Evolutionary conservation across 306 rosid species (phyloP).

Genomic region (Glycine latifolia): DNA sequence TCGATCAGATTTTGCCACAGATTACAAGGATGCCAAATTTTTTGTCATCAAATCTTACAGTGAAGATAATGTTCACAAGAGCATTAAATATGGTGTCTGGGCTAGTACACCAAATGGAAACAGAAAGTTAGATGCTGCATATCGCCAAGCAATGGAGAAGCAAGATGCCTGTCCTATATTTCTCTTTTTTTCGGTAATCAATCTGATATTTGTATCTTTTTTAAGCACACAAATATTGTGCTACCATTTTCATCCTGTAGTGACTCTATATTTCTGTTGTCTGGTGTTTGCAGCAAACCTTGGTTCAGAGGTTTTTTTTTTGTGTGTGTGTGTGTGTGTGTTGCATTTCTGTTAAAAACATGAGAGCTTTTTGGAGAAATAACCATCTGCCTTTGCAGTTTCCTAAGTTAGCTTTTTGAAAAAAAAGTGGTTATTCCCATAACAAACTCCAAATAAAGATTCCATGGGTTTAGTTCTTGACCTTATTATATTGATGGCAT

Average conservation of each 20-base stretch:
- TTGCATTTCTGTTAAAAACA: not conserved
- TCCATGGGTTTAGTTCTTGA: constrained; percentile 11
- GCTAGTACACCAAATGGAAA: constrained; percentile 95
- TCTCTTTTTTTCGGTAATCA: constrained; percentile 77
- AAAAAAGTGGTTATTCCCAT: not conserved
- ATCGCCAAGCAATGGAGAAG: constrained; percentile 74
- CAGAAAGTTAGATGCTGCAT: constrained; percentile 84
- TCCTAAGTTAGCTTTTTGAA: not conserved
- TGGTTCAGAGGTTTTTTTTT: not conserved
- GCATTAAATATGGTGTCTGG: constrained; percentile 91
- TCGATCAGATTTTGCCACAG: constrained; percentile 68
- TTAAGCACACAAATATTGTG: constrained; percentile 4
- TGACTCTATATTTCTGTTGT: not conserved
- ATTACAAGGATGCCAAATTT: constrained; percentile 75
- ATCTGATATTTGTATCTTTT: constrained; percentile 36
- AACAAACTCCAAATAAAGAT: not conserved
- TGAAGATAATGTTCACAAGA: constrained; percentile 92
- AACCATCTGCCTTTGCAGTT: not conserved
- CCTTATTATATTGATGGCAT: constrained; percentile 37
- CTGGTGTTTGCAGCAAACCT: not conserved
- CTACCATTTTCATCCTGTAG: constrained; percentile 5
- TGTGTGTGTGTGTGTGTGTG: too few relatives aligned
- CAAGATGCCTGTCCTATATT: constrained; percentile 74
- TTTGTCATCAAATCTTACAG: constrained; percentile 89
- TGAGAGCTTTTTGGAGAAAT: not conserved